Evolutionary conservation across 2,329 filamentous ascomycete species (phyloP).

Genomic region (Fusarium staphyleae): DNA sequence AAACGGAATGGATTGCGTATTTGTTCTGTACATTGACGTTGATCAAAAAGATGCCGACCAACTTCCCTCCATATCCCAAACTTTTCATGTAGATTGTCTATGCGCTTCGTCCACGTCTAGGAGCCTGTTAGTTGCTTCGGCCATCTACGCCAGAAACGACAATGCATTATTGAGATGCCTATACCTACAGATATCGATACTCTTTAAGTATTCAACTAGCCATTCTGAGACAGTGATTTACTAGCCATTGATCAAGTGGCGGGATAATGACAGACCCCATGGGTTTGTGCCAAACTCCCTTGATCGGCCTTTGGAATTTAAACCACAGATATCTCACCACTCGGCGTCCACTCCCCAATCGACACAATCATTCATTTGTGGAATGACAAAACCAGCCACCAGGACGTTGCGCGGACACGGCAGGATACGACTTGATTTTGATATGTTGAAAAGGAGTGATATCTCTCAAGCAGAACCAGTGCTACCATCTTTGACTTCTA

Average conservation of each 20-base stretch:
- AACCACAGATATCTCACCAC: constrained; percentile 1
- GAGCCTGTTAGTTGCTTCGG: no score
- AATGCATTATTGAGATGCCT: no score
- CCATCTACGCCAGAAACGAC: no score
- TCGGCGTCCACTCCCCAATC: not conserved
- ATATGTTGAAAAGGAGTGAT: constrained; percentile 22
- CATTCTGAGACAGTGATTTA: not conserved
- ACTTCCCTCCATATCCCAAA: not conserved
- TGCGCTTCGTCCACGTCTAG: no score
- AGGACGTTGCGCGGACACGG: not conserved
- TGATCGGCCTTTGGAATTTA: constrained; percentile 31
- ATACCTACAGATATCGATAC: no score
- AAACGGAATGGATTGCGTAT: constrained; percentile 5
- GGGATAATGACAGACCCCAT: not conserved
- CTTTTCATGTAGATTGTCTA: no score
- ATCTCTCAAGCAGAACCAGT: not conserved
- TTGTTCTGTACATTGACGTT: not conserved
- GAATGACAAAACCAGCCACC: constrained; percentile 30
- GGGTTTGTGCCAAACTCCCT: constrained; percentile 12
- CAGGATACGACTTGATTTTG: not conserved
- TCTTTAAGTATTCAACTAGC: not conserved
- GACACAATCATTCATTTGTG: constrained; percentile 4
- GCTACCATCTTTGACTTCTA: not conserved
- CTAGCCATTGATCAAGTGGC: not conserved
- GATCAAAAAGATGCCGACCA: constrained; percentile 7